These are phyloP conservation scores for Lachnellula cervina DNA, from an alignment of 2,329 filamentous ascomycete genomes.

Conservation along the genomic window DNA sequence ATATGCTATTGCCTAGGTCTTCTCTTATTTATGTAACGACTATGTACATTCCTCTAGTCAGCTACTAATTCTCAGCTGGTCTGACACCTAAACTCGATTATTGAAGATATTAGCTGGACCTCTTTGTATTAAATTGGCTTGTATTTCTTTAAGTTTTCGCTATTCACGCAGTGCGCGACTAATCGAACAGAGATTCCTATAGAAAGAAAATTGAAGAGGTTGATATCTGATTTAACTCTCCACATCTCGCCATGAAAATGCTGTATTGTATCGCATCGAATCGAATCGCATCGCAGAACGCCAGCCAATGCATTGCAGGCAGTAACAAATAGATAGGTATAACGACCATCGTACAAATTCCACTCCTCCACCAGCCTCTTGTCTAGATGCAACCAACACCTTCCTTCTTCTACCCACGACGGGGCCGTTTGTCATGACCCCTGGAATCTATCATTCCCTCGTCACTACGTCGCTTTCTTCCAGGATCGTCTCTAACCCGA, in stretches of 20 bases:
- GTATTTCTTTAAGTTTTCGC: neutral
- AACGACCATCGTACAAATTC: conserved; percentile 15
- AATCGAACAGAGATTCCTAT: neutral
- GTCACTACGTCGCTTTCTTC: conserved; percentile 30
- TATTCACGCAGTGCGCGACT: neutral
- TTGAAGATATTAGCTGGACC: too few species aligned
- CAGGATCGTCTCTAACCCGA: conserved; percentile 13
- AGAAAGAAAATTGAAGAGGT: neutral
- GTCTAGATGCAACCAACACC: neutral
- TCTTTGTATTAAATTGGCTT: neutral
- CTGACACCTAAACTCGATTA: too few species aligned
- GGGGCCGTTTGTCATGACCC: conserved; percentile 32
- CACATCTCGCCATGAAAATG: conserved; percentile 13
- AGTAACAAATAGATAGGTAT: neutral
- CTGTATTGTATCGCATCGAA: neutral
- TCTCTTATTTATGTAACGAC: too few species aligned
- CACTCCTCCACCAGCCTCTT: neutral
- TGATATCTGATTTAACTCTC: neutral
- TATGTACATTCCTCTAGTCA: too few species aligned
- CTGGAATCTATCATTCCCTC: conserved; percentile 24
- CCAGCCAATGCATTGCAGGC: neutral
- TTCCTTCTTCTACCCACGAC: conserved; percentile 14
- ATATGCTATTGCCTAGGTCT: too few species aligned
- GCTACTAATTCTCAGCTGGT: too few species aligned
- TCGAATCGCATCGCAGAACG: neutral